Conservation (phyloP, 2,329 filamentous ascomycete genomes). For the Sarocladium kiliense region DNA sequence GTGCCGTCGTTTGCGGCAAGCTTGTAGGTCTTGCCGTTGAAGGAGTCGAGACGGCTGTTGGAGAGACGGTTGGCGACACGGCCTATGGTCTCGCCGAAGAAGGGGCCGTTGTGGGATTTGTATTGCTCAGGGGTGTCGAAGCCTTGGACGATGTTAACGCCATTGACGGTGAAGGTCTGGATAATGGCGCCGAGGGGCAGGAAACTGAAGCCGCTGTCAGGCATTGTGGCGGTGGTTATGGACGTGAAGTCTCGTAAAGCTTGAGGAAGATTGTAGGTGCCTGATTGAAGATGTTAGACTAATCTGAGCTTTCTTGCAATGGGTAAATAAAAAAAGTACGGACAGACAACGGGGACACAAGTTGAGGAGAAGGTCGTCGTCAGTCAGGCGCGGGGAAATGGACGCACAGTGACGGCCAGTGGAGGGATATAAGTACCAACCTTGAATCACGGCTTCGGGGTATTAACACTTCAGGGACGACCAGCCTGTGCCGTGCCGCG, state of each 20-base stretch:
- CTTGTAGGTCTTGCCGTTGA: constrained; percentile 68
- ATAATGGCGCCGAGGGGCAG: constrained; percentile 74
- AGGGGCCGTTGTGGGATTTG: constrained; percentile 66
- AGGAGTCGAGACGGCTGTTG: constrained; percentile 32
- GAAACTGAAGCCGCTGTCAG: constrained; percentile 73
- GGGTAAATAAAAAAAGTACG: neutral
- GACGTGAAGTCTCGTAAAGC: constrained; percentile 60
- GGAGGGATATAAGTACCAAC: neutral
- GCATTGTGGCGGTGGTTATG: constrained; percentile 75
- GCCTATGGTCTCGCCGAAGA: constrained; percentile 64
- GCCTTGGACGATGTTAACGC: constrained; percentile 80
- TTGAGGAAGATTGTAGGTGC: too few relatives aligned
- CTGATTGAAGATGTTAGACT: neutral
- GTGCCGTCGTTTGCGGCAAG: constrained; percentile 71
- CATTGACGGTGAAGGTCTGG: constrained; percentile 72
- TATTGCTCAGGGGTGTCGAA: constrained; percentile 76
- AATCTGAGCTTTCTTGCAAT: too few relatives aligned
- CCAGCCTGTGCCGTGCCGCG: too few relatives aligned
- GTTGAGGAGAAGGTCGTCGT: neutral
- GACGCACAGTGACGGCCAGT: neutral
- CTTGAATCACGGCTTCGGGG: too few relatives aligned
- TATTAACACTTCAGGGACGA: too few relatives aligned
- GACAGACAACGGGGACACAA: neutral
- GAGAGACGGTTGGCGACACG: constrained; percentile 7
- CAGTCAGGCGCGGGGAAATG: neutral